These are phyloP conservation scores for Butyriboletus loyo DNA, from an alignment of 768 basidiomycete species.

Conservation along the genomic window DNA sequence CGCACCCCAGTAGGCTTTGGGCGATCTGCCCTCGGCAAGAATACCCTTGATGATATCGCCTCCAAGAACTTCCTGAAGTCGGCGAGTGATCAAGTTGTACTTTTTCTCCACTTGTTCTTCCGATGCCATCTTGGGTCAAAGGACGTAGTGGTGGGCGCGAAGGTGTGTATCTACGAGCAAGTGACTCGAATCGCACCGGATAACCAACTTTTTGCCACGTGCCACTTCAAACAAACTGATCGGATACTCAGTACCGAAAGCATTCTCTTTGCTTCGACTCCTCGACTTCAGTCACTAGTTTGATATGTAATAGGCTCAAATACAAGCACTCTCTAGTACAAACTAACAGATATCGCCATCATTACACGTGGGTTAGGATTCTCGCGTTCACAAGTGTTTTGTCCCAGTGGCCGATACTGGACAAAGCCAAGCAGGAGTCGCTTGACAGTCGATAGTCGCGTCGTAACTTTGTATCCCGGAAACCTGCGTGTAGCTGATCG, in stretches of 20 bases:
- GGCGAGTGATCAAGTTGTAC: slow-evolving; percentile 81
- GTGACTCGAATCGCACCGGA: slow-evolving; percentile 10
- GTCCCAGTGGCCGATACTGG: no score
- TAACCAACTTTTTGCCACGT: slow-evolving; percentile 8
- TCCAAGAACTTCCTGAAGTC: slow-evolving; percentile 85
- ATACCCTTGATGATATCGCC: slow-evolving; percentile 80
- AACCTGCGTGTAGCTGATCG: slow-evolving; percentile 1
- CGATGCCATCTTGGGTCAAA: slow-evolving; percentile 28
- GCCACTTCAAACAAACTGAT: not conserved
- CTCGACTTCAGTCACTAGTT: not conserved
- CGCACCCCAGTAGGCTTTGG: slow-evolving; percentile 90
- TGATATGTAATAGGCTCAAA: not conserved
- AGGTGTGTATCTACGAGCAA: not conserved
- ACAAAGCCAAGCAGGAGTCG: not conserved
- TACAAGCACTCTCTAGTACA: not conserved
- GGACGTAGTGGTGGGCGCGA: slow-evolving; percentile 2
- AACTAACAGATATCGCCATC: not conserved
- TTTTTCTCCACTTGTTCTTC: slow-evolving; percentile 40
- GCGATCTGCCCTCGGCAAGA: slow-evolving; percentile 68
- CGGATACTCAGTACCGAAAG: not conserved
- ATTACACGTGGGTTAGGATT: not conserved
- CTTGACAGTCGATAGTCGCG: not conserved
- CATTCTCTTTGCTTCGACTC: not conserved
- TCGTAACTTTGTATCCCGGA: not conserved
- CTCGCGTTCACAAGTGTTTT: not conserved